Evolutionary conservation across 1,284 basidiomycete species (phyloP).

Genomic region (Apiotrichum veenhuisii): DNA sequence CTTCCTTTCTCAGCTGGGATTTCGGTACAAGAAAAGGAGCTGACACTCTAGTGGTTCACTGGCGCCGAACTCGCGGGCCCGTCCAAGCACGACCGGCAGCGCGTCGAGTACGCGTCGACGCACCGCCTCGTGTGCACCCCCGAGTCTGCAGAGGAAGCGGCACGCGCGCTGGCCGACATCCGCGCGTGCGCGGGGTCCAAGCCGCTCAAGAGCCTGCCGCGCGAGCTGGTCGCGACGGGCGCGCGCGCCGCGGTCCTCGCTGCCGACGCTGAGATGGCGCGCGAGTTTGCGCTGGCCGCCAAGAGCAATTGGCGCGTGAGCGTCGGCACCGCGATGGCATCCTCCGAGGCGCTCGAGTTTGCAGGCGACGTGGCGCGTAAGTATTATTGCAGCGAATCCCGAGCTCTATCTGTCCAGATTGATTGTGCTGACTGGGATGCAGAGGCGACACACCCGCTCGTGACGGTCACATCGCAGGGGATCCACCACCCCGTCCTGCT

Average conservation of each 20-base stretch:
- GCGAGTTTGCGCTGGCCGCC: constrained; percentile 23
- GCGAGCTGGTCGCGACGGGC: constrained; percentile 36
- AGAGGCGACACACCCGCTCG: constrained; percentile 13
- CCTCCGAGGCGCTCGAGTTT: constrained; percentile 26
- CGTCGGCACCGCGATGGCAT: constrained; percentile 25
- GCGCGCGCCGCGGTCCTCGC: constrained; percentile 24
- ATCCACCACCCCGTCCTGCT: constrained; percentile 15
- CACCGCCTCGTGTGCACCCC: not conserved
- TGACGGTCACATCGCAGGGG: constrained; percentile 3
- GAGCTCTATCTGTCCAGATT: too few relatives aligned
- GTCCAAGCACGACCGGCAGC: constrained; percentile 30
- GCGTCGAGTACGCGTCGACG: constrained; percentile 15
- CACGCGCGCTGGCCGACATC: constrained; percentile 9
- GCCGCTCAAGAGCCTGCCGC: constrained; percentile 19
- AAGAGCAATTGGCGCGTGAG: constrained; percentile 30
- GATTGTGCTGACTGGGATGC: not conserved
- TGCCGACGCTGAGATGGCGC: constrained; percentile 13
- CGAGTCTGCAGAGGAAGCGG: not conserved
- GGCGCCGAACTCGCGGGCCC: constrained; percentile 12
- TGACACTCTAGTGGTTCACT: constrained; percentile 16
- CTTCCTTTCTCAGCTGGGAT: not conserved
- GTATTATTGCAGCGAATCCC: too few relatives aligned
- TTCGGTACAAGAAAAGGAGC: too few relatives aligned
- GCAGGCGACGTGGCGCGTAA: constrained; percentile 19
- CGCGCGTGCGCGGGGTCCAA: constrained; percentile 7